A percentile compares a stretch with the other conserved stretches of the same genome.
Conservation (phyloP, 202 grass and related monocot genomes). For the Setaria viridis region DNA sequence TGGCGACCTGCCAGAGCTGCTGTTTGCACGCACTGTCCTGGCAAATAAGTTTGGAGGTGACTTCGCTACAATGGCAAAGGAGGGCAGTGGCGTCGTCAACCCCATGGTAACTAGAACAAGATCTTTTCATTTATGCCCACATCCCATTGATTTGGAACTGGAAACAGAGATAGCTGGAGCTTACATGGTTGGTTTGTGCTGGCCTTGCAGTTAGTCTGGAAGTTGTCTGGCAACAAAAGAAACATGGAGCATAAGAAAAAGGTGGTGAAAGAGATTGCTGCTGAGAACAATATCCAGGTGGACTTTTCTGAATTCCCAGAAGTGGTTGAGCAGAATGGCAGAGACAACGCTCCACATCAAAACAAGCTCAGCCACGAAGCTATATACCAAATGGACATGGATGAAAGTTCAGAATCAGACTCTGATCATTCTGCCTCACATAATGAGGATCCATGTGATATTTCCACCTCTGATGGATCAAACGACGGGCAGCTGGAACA, state of each 20-base stretch:
- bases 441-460: neutral
- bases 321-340: neutral
- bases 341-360: neutral
- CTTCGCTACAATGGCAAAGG: conserved; percentile 48
- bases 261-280: conserved; percentile 65
- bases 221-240: conserved; percentile 61
- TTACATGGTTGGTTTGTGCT: conserved; percentile 21
- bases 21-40: conserved; percentile 57
- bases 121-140: neutral
- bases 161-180: neutral
- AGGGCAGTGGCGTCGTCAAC: conserved; percentile 56
- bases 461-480: neutral
- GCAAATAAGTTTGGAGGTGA: conserved; percentile 66
- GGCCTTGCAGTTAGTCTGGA: conserved; percentile 71
- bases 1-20: conserved; percentile 74
- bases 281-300: conserved; percentile 63
- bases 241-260: conserved; percentile 66
- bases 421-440: neutral
- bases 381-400: conserved; percentile 14
- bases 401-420: conserved; percentile 18
- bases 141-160: neutral
- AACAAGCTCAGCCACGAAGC: neutral
- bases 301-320: conserved; percentile 32
- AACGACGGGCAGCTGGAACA: neutral
- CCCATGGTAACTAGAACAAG: conserved; percentile 41